A percentile compares a stretch with the other conserved stretches of the same genome.
Evolutionary conservation across 139 green algal species (phyloP).

Genomic region (Tetradesmus obliquus): DNA sequence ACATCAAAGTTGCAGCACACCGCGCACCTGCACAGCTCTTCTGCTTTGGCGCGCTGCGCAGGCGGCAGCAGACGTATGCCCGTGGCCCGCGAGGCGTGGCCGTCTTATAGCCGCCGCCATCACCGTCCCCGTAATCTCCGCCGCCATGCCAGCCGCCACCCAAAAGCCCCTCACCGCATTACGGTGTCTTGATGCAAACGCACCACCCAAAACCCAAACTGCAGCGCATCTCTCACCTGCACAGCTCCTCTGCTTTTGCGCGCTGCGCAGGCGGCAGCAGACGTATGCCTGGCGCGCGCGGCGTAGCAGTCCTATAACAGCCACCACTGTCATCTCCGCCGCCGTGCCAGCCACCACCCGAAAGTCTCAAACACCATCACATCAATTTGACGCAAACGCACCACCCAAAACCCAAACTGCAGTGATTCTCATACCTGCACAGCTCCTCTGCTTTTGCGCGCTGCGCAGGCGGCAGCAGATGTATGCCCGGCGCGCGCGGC

Average conservation of each 20-base stretch:
- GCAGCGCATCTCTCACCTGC: background rate
- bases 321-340: background rate
- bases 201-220: too few relatives aligned
- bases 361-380: too few relatives aligned
- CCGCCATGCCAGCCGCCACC: background rate
- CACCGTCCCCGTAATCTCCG: background rate
- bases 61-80: constrained; percentile 10
- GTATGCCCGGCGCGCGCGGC: background rate
- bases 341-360: background rate
- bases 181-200: too few relatives aligned
- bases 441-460: constrained; percentile 9
- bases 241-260: constrained; percentile 1
- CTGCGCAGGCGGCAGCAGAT: constrained; percentile 21
- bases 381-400: too few relatives aligned
- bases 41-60: background rate
- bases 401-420: too few relatives aligned
- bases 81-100: background rate
- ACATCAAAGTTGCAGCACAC: too few relatives aligned
- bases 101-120: background rate
- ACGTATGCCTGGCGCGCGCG: background rate
- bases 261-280: constrained; percentile 10
- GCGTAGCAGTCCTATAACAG: too few relatives aligned
- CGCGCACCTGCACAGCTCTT: background rate
- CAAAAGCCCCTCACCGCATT: too few relatives aligned
- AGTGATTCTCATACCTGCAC: background rate